These are phyloP conservation scores for Medicago truncatula DNA, from an alignment of 306 rosid genomes.

Conservation along the genomic window MtrunA17r5.0-ANR NC_053042.1:14856001-14856500, in stretches of 20 bases:
- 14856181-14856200: constrained; percentile 16
- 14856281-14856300: not conserved
- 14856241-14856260: not conserved
- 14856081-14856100: too few relatives aligned
- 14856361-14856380: not conserved
- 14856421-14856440: not conserved
- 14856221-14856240: not conserved
- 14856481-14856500: not conserved
- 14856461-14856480: not conserved
- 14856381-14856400: not conserved
- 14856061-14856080: too few relatives aligned
- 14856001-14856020: not conserved
- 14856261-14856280: not conserved
- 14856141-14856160: too few relatives aligned
- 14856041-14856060: too few relatives aligned
- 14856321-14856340: constrained; percentile 16
- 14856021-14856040: too few relatives aligned
- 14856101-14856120: too few relatives aligned
- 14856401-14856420: constrained; percentile 1
- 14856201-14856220: constrained; percentile 24
- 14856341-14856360: not conserved
- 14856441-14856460: not conserved
- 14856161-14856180: too few relatives aligned
- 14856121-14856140: too few relatives aligned
- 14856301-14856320: not conserved